A percentile compares a stretch with the other conserved stretches of the same genome.
Conservation (phyloP, 108 stramenopile species). For the Conticribra guillardii region DNA sequence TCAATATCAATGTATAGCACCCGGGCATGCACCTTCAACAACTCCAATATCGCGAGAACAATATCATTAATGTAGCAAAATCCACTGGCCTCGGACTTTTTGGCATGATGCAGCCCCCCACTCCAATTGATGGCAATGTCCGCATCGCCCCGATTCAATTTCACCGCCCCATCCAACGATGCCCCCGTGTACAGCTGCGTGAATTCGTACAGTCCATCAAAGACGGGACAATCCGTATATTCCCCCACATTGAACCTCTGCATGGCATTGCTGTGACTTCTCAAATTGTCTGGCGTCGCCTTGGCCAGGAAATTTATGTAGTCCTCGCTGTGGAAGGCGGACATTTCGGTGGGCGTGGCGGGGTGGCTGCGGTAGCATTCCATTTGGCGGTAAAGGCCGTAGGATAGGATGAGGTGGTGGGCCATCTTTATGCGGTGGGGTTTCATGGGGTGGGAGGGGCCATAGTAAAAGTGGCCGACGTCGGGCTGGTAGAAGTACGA, state of each 20-base stretch:
- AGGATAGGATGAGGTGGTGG: constrained; percentile 96
- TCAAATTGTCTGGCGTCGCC: constrained; percentile 91
- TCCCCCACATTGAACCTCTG: constrained; percentile 96
- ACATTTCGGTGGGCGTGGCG: constrained; percentile 90
- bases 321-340: constrained; percentile 95
- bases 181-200: constrained; percentile 95
- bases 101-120: constrained; percentile 99
- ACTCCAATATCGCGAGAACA: constrained; percentile 98
- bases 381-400: constrained; percentile 97
- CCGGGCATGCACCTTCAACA: constrained; percentile 97
- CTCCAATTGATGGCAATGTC: constrained; percentile 99
- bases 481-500: constrained; percentile 98
- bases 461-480: constrained; percentile 97
- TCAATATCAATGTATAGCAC: constrained; percentile 99
- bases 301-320: constrained; percentile 94
- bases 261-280: constrained; percentile 75
- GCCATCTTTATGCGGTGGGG: constrained; percentile 97
- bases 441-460: constrained; percentile 99
- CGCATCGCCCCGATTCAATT: constrained; percentile 90
- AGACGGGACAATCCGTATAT: constrained; percentile 98
- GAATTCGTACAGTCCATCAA: constrained; percentile 98
- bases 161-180: constrained; percentile 95
- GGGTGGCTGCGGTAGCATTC: constrained; percentile 97
- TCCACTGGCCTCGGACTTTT: constrained; percentile 96
- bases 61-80: constrained; percentile 99